Evolutionary conservation across 2,329 filamentous ascomycete species (phyloP).

Genomic region (Pseudogymnoascus sp.): DNA sequence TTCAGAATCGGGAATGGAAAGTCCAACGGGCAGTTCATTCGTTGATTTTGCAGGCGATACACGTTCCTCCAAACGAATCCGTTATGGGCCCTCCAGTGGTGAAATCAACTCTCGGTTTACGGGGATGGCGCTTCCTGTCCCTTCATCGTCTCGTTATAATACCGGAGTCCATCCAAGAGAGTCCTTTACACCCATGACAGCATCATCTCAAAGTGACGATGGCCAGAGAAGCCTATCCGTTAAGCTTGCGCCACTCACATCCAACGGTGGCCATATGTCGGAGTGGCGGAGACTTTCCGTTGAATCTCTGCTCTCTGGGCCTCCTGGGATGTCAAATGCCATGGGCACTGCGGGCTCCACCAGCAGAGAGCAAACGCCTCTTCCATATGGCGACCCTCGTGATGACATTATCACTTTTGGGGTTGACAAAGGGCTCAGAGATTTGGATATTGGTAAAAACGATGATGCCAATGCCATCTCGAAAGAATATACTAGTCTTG

Average conservation of each 20-base stretch:
- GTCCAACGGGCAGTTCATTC: constrained; percentile 16
- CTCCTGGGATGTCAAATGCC: constrained; percentile 30
- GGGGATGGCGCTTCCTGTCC: constrained; percentile 20
- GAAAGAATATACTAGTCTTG: constrained; percentile 28
- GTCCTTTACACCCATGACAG: constrained; percentile 30
- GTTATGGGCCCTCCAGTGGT: constrained; percentile 15
- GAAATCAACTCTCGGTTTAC: constrained; percentile 4
- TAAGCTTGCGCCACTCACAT: constrained; percentile 18
- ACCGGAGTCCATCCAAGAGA: constrained; percentile 4
- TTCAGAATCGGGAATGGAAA: constrained; percentile 20
- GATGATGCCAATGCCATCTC: constrained; percentile 61
- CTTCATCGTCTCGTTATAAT: constrained; percentile 12
- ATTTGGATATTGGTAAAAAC: constrained; percentile 63
- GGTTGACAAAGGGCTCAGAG: constrained; percentile 60
- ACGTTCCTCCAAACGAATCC: constrained; percentile 19
- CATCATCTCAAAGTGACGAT: constrained; percentile 36
- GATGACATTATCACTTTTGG: constrained; percentile 51
- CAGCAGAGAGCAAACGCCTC: constrained; percentile 11
- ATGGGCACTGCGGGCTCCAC: constrained; percentile 15
- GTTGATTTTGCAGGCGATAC: constrained; percentile 11
- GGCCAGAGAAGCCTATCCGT: constrained; percentile 30
- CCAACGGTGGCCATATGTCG: constrained; percentile 23
- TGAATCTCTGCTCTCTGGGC: constrained; percentile 52
- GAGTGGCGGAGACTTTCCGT: constrained; percentile 53
- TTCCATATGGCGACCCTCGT: constrained; percentile 17